Evolutionary conservation across 345 rosid species (phyloP).

Genomic region (Sonneratia alba): DNA sequence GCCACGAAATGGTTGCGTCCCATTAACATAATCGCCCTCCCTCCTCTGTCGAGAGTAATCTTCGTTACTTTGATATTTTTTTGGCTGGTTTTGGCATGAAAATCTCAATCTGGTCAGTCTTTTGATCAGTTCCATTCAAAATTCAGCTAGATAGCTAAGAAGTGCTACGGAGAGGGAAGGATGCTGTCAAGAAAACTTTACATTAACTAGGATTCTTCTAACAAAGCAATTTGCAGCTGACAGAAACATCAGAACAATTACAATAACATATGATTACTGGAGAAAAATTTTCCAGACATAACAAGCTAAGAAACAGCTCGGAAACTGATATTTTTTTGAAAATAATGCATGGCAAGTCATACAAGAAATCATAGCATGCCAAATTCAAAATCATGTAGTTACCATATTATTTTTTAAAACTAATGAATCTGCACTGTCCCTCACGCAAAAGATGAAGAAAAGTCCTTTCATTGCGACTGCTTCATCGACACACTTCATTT

Average conservation of each 20-base stretch:
- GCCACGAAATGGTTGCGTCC: too few species aligned
- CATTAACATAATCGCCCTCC: too few species aligned
- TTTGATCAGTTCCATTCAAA: not conserved
- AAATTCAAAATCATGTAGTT: conserved; percentile 4
- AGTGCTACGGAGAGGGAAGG: not conserved
- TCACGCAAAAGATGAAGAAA: not conserved
- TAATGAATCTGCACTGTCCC: not conserved
- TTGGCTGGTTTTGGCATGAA: not conserved
- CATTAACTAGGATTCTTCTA: not conserved
- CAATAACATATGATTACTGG: not conserved
- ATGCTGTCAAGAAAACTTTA: not conserved
- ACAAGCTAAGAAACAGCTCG: not conserved
- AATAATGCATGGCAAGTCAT: not conserved
- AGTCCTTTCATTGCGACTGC: not conserved
- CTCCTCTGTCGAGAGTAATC: not conserved
- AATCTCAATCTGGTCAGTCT: not conserved
- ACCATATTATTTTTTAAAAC: not conserved
- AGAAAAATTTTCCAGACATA: not conserved
- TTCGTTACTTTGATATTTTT: not conserved
- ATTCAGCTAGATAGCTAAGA: not conserved
- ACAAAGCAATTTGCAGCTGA: not conserved
- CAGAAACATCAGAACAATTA: not conserved
- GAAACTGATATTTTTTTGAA: not conserved
- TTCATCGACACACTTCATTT: conserved; percentile 1
- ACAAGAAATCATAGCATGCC: conserved; percentile 7